Percentiles rank a stretch among this genome's conserved stretches.
Evolutionary conservation across 257 asterid species (phyloP).

Genomic region (Phtheirospermum japonicum): DNA sequence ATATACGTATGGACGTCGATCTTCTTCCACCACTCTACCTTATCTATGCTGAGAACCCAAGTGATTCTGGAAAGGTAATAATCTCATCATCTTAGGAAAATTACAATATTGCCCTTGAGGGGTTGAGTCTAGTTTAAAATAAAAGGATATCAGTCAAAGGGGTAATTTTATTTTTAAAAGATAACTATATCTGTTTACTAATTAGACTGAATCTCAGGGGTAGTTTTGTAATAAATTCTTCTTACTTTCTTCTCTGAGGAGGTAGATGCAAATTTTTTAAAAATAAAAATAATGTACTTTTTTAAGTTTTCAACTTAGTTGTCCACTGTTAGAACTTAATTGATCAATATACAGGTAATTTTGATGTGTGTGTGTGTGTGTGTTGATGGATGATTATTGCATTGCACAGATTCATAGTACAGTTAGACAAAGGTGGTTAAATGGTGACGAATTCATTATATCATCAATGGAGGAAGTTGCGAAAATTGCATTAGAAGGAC

Average conservation of each 20-base stretch:
- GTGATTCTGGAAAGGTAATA: slow-evolving; percentile 81
- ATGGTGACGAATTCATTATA: slow-evolving; percentile 79
- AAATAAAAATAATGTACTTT: neutral
- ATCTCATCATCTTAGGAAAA: neutral
- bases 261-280: no score
- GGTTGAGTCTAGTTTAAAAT: no score
- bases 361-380: neutral
- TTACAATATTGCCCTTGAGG: no score
- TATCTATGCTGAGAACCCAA: slow-evolving; percentile 86
- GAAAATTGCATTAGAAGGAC: slow-evolving; percentile 69
- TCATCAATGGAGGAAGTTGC: slow-evolving; percentile 86
- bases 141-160: no score
- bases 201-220: slow-evolving; percentile 49
- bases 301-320: no score
- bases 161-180: no score
- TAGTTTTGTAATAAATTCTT: no score
- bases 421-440: slow-evolving; percentile 81
- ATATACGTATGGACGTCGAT: slow-evolving; percentile 59
- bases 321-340: no score
- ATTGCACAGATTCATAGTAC: slow-evolving; percentile 77
- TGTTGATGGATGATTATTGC: neutral
- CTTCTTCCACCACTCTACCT: slow-evolving; percentile 87
- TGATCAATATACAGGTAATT: neutral
- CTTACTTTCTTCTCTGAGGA: no score
- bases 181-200: no score